Evolutionary conservation across 225 moss, liverwort and hornwort genomes (phyloP).

Genomic region (Straminergon stramineum): DNA sequence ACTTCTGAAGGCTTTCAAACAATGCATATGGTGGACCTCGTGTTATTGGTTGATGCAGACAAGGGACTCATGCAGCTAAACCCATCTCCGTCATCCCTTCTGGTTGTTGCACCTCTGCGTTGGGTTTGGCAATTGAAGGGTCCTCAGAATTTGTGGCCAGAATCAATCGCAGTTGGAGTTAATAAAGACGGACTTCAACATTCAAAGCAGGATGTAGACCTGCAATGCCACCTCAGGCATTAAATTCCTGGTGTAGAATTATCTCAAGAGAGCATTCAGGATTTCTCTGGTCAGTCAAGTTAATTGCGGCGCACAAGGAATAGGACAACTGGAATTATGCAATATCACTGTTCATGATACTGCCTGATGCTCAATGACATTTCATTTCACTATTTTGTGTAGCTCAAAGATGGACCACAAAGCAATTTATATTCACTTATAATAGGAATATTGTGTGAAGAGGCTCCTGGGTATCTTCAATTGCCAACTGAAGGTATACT

Average conservation of each 20-base stretch:
- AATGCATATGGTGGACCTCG: slow-evolving; percentile 2
- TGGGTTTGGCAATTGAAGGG: not conserved
- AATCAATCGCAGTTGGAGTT: not conserved
- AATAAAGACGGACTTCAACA: not conserved
- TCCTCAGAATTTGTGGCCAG: not conserved
- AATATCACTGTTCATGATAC: not conserved
- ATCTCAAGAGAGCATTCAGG: not conserved
- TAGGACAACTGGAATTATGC: too few relatives aligned
- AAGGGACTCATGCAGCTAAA: not conserved
- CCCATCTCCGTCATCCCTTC: not conserved
- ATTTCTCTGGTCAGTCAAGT: not conserved
- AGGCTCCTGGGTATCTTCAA: too few relatives aligned
- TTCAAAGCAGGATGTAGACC: not conserved
- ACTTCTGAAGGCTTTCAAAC: not conserved
- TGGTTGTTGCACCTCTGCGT: not conserved
- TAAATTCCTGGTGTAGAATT: not conserved
- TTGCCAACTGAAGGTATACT: too few relatives aligned
- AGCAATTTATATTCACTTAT: too few relatives aligned
- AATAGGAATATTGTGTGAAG: too few relatives aligned
- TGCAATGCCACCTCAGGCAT: not conserved
- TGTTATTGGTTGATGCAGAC: not conserved
- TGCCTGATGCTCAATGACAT: not conserved
- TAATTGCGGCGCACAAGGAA: not conserved
- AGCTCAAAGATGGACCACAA: too few relatives aligned
- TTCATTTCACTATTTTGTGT: not conserved